Evolutionary conservation across 176 grass and related monocot genomes (phyloP).

Genomic region (Panicum miliaceum): DNA sequence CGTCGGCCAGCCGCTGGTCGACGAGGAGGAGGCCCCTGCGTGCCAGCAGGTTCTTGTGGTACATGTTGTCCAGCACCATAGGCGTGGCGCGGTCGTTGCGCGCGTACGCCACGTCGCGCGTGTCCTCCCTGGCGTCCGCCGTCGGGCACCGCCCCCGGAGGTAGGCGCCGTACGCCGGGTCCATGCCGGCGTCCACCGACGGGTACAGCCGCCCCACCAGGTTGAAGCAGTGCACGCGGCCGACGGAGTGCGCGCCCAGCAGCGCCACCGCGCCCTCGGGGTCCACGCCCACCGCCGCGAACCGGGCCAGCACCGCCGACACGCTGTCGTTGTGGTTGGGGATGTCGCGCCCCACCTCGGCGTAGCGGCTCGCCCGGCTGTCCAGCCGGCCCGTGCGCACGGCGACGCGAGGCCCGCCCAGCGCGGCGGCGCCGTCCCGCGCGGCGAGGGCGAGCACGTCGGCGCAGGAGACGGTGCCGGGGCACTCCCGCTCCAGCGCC

Average conservation of each 20-base stretch:
- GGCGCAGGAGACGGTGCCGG: slow-evolving; percentile 22
- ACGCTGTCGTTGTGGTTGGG: slow-evolving; percentile 49
- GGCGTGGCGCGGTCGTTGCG: slow-evolving; percentile 65
- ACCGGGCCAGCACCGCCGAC: slow-evolving; percentile 28
- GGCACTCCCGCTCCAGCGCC: slow-evolving; percentile 48
- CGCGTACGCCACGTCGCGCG: slow-evolving; percentile 56
- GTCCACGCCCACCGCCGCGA: slow-evolving; percentile 41
- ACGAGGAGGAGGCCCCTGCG: slow-evolving; percentile 53
- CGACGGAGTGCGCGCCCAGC: slow-evolving; percentile 65
- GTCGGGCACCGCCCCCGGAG: slow-evolving; percentile 46
- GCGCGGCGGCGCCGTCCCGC: slow-evolving; percentile 5
- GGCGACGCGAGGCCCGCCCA: slow-evolving; percentile 34
- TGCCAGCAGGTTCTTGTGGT: slow-evolving; percentile 54
- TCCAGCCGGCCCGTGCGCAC: slow-evolving; percentile 50
- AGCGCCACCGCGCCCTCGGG: slow-evolving; percentile 47
- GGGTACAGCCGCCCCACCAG: slow-evolving; percentile 51
- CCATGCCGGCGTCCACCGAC: slow-evolving; percentile 34
- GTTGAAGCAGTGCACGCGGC: slow-evolving; percentile 63
- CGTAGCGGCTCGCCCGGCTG: slow-evolving; percentile 15
- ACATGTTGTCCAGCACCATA: slow-evolving; percentile 69
- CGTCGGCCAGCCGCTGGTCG: slow-evolving; percentile 58
- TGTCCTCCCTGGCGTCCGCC: slow-evolving; percentile 39
- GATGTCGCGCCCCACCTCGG: slow-evolving; percentile 18
- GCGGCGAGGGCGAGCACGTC: slow-evolving; percentile 30
- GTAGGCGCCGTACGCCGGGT: slow-evolving; percentile 47